Percentiles rank a stretch among this genome's conserved stretches.
phyloP scores from a whole-genome alignment of 208 protist genomes.

The Acanthamoeba lenticulata region DNA sequence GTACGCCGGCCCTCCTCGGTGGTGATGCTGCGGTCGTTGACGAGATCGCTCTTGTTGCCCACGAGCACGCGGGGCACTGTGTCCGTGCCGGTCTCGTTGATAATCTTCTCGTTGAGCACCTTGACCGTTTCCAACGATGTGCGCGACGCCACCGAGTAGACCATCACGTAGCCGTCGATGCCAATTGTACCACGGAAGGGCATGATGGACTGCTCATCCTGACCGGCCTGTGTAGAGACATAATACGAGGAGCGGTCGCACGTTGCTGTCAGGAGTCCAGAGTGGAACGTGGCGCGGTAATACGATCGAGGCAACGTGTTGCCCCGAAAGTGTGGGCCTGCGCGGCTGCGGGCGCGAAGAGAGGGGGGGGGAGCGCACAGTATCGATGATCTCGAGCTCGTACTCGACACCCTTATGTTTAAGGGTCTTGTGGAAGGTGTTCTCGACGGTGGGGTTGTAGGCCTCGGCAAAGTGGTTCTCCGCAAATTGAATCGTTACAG shows the following conservation, averaged over 20 bases:
- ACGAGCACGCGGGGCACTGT: constrained; percentile 83
- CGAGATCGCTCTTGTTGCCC: constrained; percentile 86
- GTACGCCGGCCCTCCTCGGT: constrained; percentile 75
- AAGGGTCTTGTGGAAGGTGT: constrained; percentile 84
- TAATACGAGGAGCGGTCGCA: too few species aligned
- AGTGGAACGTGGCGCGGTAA: background rate
- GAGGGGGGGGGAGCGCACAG: background rate
- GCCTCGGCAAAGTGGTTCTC: constrained; percentile 81
- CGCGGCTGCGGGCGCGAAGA: background rate
- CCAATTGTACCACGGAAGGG: constrained; percentile 83
- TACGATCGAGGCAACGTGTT: background rate
- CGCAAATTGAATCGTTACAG: constrained; percentile 84
- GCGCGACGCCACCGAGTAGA: constrained; percentile 84
- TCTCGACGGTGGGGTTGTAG: constrained; percentile 87
- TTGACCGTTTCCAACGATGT: constrained; percentile 84
- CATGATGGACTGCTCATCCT: constrained; percentile 88
- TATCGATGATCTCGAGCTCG: constrained; percentile 82
- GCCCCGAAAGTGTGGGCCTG: background rate
- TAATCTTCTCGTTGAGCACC: constrained; percentile 85
- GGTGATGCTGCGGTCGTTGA: constrained; percentile 72
- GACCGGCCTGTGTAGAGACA: background rate
- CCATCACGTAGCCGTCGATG: constrained; percentile 87
- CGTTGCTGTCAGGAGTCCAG: background rate
- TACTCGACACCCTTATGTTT: constrained; percentile 76
- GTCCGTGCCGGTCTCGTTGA: constrained; percentile 78